These are phyloP conservation scores for Ustilago trichophora DNA, from an alignment of 1,284 basidiomycete species.

Conservation along the genomic window DNA sequence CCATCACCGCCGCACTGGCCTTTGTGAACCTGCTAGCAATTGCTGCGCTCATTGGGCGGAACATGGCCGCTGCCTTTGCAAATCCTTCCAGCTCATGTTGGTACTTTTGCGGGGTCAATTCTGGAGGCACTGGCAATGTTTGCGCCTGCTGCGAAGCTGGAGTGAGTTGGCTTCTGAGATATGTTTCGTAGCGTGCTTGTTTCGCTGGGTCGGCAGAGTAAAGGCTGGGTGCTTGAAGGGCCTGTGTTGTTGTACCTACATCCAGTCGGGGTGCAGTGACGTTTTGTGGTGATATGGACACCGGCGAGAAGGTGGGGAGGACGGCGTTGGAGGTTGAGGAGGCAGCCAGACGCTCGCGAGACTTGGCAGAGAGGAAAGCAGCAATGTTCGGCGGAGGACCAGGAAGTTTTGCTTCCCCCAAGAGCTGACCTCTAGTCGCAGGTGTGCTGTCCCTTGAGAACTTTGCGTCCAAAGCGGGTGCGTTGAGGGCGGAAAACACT, in stretches of 20 bases:
- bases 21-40: constrained; percentile 90
- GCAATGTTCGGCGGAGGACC: constrained; percentile 82
- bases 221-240: too few relatives aligned
- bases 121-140: constrained; percentile 69
- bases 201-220: constrained; percentile 78
- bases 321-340: constrained; percentile 69
- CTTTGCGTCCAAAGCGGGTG: too few relatives aligned
- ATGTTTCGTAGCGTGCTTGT: constrained; percentile 84
- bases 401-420: constrained; percentile 82
- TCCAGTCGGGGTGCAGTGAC: constrained; percentile 75
- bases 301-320: too few relatives aligned
- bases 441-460: too few relatives aligned
- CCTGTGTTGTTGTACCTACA: constrained; percentile 84
- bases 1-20: constrained; percentile 69
- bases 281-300: not conserved
- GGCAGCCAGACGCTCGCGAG: constrained; percentile 81
- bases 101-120: constrained; percentile 73
- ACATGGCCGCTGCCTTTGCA: constrained; percentile 83
- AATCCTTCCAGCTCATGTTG: constrained; percentile 86
- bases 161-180: constrained; percentile 78
- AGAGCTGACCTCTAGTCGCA: constrained; percentile 77
- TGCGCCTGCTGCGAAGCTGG: constrained; percentile 67
- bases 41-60: constrained; percentile 88
- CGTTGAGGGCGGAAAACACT: too few relatives aligned
- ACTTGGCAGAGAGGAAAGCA: constrained; percentile 90